Percentiles rank a stretch among this genome's conserved stretches.
phyloP scores from a whole-genome alignment of 1,284 basidiomycete species.

The Pseudozyma tsukubaensis region DNA sequence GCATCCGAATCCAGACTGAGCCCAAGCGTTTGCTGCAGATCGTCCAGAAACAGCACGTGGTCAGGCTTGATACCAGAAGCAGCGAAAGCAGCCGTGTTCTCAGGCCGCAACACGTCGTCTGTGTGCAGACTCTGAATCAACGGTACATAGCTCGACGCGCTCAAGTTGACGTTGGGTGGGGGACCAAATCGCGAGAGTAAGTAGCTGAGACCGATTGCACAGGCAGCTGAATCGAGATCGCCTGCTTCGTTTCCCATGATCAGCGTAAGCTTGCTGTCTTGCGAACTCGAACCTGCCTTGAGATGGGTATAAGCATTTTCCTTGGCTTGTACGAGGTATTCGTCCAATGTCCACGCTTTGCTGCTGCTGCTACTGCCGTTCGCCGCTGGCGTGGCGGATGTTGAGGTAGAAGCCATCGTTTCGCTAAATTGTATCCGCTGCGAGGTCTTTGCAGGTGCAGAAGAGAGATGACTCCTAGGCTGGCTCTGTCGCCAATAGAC shows the following conservation, averaged over 20 bases:
- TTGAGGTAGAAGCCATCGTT: neutral
- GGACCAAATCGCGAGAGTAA: conserved; percentile 51
- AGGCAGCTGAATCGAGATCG: conserved; percentile 65
- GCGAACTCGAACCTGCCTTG: conserved; percentile 11
- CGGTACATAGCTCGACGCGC: conserved; percentile 72
- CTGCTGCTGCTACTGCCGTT: neutral
- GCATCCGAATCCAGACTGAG: conserved; percentile 31
- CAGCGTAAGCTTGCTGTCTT: conserved; percentile 34
- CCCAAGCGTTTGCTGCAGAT: conserved; percentile 35
- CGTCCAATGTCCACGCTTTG: conserved; percentile 15
- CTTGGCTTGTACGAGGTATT: conserved; percentile 29
- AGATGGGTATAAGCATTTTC: conserved; percentile 30
- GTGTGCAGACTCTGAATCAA: conserved; percentile 78
- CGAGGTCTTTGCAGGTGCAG: neutral
- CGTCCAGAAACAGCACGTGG: conserved; percentile 47
- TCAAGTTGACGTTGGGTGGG: conserved; percentile 24
- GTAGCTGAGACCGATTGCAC: conserved; percentile 59
- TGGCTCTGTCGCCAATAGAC: conserved; percentile 20
- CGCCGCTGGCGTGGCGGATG: neutral
- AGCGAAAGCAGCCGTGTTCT: conserved; percentile 74
- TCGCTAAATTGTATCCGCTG: neutral
- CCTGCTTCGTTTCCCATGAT: conserved; percentile 67
- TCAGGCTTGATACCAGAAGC: conserved; percentile 30
- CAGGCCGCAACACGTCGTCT: conserved; percentile 83
- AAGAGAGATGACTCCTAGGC: neutral